Percentiles rank a stretch among this genome's conserved stretches.
phyloP scores from a whole-genome alignment of 2,329 filamentous ascomycete species.

The Aureobasidium sp. region DNA sequence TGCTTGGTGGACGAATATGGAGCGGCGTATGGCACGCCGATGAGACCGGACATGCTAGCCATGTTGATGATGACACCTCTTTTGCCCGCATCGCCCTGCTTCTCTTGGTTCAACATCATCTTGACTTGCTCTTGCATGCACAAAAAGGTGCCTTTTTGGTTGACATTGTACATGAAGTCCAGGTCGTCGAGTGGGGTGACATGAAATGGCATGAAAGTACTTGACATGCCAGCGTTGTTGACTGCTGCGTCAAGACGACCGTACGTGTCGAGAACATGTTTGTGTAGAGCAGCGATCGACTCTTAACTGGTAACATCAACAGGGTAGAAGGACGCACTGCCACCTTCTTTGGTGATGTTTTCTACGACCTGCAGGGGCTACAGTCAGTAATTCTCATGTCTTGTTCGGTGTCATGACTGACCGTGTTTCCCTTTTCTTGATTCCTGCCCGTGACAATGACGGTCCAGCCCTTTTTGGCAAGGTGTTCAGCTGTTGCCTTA shows the following conservation, averaged over 20 bases:
- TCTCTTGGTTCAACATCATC: slow-evolving; percentile 10
- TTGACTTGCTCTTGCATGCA: slow-evolving; percentile 18
- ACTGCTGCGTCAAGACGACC: slow-evolving; percentile 9
- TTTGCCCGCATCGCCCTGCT: background rate
- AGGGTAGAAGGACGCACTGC: too few relatives aligned
- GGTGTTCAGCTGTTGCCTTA: background rate
- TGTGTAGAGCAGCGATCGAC: background rate
- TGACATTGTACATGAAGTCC: slow-evolving; percentile 3
- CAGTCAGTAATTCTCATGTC: too few relatives aligned
- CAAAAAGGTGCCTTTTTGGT: background rate
- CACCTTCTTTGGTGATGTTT: too few relatives aligned
- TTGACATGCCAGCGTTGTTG: slow-evolving; percentile 15
- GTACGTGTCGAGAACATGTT: background rate
- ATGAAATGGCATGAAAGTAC: background rate
- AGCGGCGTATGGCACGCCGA: background rate
- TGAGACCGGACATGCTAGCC: slow-evolving; percentile 4
- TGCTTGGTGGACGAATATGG: slow-evolving; percentile 5
- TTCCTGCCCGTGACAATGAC: slow-evolving; percentile 6
- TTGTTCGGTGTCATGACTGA: too few relatives aligned
- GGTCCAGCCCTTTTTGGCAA: background rate
- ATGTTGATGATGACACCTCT: slow-evolving; percentile 5
- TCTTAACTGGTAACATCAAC: too few relatives aligned
- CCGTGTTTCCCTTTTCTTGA: background rate
- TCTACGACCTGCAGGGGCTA: too few relatives aligned
- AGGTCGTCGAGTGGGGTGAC: background rate